These are phyloP conservation scores for Raffaelea deltoideospora DNA, from an alignment of 2,329 filamentous ascomycete genomes.

Conservation along the genomic window DNA sequence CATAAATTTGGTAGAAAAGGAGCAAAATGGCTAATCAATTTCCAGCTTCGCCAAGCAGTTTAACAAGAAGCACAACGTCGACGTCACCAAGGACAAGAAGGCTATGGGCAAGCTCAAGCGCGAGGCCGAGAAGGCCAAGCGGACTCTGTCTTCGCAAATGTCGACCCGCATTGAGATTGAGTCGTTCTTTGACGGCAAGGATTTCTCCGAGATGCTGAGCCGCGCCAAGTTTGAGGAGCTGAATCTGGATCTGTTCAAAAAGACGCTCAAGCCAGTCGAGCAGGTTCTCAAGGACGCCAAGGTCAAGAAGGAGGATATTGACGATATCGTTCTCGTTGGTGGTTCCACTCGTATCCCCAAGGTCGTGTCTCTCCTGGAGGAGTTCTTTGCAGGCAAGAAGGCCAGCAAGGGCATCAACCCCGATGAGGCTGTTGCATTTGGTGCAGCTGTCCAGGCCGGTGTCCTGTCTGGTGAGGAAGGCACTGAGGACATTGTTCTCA, in stretches of 20 bases:
- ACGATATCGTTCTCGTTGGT: constrained; percentile 96
- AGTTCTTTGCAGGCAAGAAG: constrained; percentile 92
- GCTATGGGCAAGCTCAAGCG: constrained; percentile 99
- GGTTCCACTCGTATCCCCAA: constrained; percentile 99
- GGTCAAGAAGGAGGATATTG: constrained; percentile 85
- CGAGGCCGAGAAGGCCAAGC: constrained; percentile 98
- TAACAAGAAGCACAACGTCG: constrained; percentile 95
- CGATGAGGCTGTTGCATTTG: constrained; percentile 96
- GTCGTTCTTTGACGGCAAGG: constrained; percentile 88
- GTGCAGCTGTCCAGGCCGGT: constrained; percentile 94
- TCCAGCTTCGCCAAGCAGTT: constrained; percentile 72
- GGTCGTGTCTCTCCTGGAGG: constrained; percentile 86
- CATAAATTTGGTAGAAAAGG: no score
- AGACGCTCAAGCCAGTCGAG: constrained; percentile 96
- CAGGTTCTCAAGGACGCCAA: constrained; percentile 95
- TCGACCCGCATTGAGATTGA: constrained; percentile 92
- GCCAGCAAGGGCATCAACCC: constrained; percentile 99
- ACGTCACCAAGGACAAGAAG: constrained; percentile 89
- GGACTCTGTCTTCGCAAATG: constrained; percentile 88
- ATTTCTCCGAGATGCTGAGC: constrained; percentile 96
- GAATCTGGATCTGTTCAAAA: constrained; percentile 98
- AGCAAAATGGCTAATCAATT: constrained; percentile 34
- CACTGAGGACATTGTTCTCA: constrained; percentile 69
- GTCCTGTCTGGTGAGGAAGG: constrained; percentile 79
- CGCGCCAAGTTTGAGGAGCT: constrained; percentile 99